Base-by-base conservation (phyloP, 176 grass and related monocot species). In the Leersia perrieri region DNA sequence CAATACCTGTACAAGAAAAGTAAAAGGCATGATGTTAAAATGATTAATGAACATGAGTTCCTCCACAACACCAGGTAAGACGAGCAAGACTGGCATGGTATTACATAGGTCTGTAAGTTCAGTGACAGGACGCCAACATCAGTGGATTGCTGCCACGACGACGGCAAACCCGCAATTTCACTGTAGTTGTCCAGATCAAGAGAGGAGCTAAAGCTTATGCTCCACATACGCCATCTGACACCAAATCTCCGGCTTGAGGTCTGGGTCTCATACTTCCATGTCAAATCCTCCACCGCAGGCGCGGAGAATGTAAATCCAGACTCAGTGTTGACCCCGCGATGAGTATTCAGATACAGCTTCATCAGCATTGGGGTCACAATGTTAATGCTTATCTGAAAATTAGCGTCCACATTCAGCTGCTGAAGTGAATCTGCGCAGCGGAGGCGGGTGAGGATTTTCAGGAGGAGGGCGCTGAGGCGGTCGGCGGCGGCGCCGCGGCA, bases 191-290 rank as follows among this genome's bases (percentile, higher is more conserved):
- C n/a, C n/a, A n/a, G n/a, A n/a, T n/a, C n/a, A 9, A 35, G 18
- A 31, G 28, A 78, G 9, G 39, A n/a, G n/a, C n/a, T n/a, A n/a
- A n/a, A n/a, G n/a, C n/a, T n/a, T n/a, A n/a, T n/a, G n/a, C 3
- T 66, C 61, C 40, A 65, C 39, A 78, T 13, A 39, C 40, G 76
- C 76, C 76, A 66, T 66, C 4, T 13, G 10, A 78, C 75, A 33
- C 75, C 75, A 78, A 78, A 78, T 16, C 0, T 45, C 3, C 44
- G 0, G 44, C 18, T 78, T 32, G 32, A 11, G 28, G 60, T 27
- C 61, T 5, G 5, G 9, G 39, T 14, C 61, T 65, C 38, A 1
- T 27, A 45, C 14, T 66, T 66, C 75, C 75, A 78, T 66, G 75
- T 66, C 2, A 78, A 28, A 44, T 66, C 61, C 28, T 78, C 61